A percentile compares a stretch with the other conserved stretches of the same genome.
Evolutionary conservation across 2,329 filamentous ascomycete genomes (phyloP).

Genomic region (Mycosphaerella arachidis): DNA sequence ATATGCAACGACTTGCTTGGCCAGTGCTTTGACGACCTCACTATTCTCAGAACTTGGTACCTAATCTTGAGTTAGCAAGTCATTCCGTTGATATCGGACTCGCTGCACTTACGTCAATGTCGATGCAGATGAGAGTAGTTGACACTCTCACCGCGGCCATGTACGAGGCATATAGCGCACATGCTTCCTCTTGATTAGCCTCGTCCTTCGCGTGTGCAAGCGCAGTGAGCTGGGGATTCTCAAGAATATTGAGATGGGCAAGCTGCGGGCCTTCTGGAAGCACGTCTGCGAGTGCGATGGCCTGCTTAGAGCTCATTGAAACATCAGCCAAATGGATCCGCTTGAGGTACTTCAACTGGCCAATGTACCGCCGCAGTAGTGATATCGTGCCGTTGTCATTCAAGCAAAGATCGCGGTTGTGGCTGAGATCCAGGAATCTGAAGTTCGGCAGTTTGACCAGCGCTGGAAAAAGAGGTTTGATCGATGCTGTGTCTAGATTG

Average conservation of each 20-base stretch:
- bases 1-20: slow-evolving; percentile 92
- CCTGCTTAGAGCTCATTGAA: slow-evolving; percentile 77
- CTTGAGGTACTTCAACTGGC: slow-evolving; percentile 71
- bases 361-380: slow-evolving; percentile 76
- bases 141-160: slow-evolving; percentile 84
- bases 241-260: slow-evolving; percentile 80
- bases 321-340: slow-evolving; percentile 84
- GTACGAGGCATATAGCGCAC: slow-evolving; percentile 85
- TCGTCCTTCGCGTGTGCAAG: slow-evolving; percentile 74
- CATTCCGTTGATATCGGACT: not conserved
- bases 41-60: slow-evolving; percentile 73
- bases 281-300: slow-evolving; percentile 85
- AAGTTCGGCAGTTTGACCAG: slow-evolving; percentile 67
- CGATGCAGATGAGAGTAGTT: slow-evolving; percentile 76
- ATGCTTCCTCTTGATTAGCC: slow-evolving; percentile 83
- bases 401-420: slow-evolving; percentile 70
- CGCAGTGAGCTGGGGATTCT: slow-evolving; percentile 68
- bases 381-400: slow-evolving; percentile 39
- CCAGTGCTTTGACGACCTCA: slow-evolving; percentile 85
- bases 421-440: slow-evolving; percentile 85
- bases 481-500: slow-evolving; percentile 66
- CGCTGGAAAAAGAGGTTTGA: slow-evolving; percentile 71
- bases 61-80: slow-evolving; percentile 18
- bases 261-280: slow-evolving; percentile 76
- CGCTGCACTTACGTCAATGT: slow-evolving; percentile 62